These are phyloP conservation scores for Arxiozyma slooffiae DNA, from an alignment of 1,139 yeast species.

Conservation along the genomic window DNA sequence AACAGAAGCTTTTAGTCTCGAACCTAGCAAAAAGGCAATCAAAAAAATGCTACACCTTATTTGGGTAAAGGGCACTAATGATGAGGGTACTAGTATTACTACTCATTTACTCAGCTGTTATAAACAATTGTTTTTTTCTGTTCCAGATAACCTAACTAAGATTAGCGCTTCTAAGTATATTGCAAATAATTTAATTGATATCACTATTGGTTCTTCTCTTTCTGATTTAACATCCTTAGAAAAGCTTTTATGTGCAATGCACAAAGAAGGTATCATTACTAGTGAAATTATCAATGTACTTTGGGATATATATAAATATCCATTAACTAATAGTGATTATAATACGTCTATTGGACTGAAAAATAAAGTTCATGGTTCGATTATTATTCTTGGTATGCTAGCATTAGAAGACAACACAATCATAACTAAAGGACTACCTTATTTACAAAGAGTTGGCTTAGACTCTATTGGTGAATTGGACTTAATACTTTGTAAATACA, in stretches of 20 bases:
- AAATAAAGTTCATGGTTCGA: constrained; percentile 69
- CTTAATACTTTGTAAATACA: constrained; percentile 57
- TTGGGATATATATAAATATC: constrained; percentile 68
- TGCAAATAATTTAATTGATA: constrained; percentile 68
- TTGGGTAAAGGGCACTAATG: constrained; percentile 91
- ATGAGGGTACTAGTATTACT: constrained; percentile 80
- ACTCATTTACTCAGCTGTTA: constrained; percentile 76
- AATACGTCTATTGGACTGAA: constrained; percentile 22
- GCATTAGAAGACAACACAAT: constrained; percentile 65
- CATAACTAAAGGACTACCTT: constrained; percentile 59
- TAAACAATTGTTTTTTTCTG: constrained; percentile 59
- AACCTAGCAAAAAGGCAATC: constrained; percentile 59
- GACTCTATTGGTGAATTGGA: constrained; percentile 56
- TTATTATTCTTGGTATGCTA: constrained; percentile 81
- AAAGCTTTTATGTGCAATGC: constrained; percentile 64
- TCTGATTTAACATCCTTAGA: constrained; percentile 91
- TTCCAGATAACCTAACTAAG: constrained; percentile 52
- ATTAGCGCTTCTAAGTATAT: constrained; percentile 57
- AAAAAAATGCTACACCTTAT: constrained; percentile 86
- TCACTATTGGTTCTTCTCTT: constrained; percentile 68
- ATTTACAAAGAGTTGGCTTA: constrained; percentile 59
- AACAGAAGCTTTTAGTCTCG: constrained; percentile 82
- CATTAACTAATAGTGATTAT: constrained; percentile 21
- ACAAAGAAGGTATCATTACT: constrained; percentile 48
- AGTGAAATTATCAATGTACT: constrained; percentile 59